Evolutionary conservation across 1,284 basidiomycete genomes (phyloP).

Genomic region (Fomitopsis pinicola): DNA sequence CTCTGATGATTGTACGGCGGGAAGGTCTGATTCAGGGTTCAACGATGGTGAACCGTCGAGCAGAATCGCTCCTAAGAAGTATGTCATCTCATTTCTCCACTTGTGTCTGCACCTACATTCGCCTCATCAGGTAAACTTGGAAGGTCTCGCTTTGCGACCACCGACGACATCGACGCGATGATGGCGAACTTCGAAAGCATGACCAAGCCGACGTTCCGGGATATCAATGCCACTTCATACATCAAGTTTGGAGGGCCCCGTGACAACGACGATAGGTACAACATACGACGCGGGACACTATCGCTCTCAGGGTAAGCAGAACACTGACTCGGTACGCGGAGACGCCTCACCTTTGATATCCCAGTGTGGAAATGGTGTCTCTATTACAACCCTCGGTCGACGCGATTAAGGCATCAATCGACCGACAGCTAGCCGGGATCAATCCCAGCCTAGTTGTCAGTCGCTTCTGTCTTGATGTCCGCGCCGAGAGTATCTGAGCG

Average conservation of each 20-base stretch:
- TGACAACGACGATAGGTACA: no score
- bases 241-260: background rate
- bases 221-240: background rate
- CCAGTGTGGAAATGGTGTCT: conserved; percentile 28
- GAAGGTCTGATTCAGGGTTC: no score
- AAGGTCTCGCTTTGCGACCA: no score
- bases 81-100: no score
- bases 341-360: background rate
- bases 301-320: conserved; percentile 32
- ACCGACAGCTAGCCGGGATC: conserved; percentile 23
- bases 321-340: background rate
- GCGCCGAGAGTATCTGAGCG: background rate
- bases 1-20: background rate
- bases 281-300: no score
- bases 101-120: no score
- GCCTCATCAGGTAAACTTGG: background rate
- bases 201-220: no score
- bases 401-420: conserved; percentile 30
- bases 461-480: background rate
- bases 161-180: no score
- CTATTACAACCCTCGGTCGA: conserved; percentile 38
- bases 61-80: background rate
- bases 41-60: background rate
- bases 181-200: background rate
- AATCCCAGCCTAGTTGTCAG: background rate